Base-by-base conservation (phyloP, 768 basidiomycete genomes). In the Amanita jacksonii region DNA sequence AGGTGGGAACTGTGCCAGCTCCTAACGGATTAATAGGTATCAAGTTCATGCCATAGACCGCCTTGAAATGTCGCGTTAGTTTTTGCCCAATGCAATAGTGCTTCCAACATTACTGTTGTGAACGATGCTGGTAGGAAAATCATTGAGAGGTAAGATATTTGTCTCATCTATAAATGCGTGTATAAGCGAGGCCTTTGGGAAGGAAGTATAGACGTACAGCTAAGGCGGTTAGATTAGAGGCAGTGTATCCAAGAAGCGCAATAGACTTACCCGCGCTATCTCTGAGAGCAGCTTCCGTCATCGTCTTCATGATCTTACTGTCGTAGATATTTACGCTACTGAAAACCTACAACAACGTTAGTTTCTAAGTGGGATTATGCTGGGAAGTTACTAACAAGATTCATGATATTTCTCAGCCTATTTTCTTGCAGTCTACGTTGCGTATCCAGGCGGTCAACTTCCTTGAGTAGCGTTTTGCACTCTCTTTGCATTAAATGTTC, bases 381-480 rank as follows among this genome's bases (percentile, higher is more conserved):
- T 1, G 7, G 4, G 32, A 25, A 25, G 9, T 1, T 13, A 38
- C 46, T 24, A 8, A 72, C 72, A 47, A 75, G 51, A 48, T 70
- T 60, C 70, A 75, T 73, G 28, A 73, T 70, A 49, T 75, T 75
- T 54, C 65, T 69, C 49, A 75, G 49, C 41, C 72, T 56, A 42
- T 59, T 64, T 33, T 68, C 66, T 46, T 70, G 66, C 66, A 70
- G 65, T 2, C 46, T 46, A 39, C 68, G 55, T 13, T 56, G 60
- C 52, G 53, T 57, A 51, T 76, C 66, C 30, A 79, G 52, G 27
- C 77, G 60, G 16, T 66, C 61, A 12, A 79, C 74, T 49, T 76
- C 77, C 4, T 63, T 60, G 8, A 72, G 42, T 25, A 81, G 56
- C 41, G 68, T 73, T 0, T 57, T 52, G 20, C 70, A 72, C 52